These are phyloP conservation scores for Ophiostoma perfectum DNA, from an alignment of 2,329 filamentous ascomycete genomes.

Conservation along the genomic window DNA sequence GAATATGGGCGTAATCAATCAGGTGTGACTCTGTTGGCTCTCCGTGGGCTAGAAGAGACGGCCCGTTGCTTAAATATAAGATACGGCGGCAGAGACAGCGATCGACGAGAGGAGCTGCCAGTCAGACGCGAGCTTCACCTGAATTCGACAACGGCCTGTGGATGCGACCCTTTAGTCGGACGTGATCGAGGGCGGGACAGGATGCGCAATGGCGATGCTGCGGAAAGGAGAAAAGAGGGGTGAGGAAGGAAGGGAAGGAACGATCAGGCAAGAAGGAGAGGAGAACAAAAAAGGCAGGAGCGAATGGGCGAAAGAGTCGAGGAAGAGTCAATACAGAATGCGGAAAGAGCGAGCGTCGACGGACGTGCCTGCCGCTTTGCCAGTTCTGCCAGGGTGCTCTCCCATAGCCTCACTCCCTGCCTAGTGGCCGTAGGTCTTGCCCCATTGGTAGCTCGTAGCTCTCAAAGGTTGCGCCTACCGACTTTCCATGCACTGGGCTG, in stretches of 20 bases:
- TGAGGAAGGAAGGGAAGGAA: neutral
- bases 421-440: neutral
- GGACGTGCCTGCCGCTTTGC: neutral
- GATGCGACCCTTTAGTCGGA: neutral
- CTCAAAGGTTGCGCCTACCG: neutral
- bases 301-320: neutral
- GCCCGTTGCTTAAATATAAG: neutral
- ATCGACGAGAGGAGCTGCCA: neutral
- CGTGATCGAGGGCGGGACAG: neutral
- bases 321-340: neutral
- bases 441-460: conserved; percentile 3
- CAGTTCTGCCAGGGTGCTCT: neutral
- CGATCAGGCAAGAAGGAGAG: neutral
- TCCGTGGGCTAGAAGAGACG: neutral
- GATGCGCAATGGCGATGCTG: conserved; percentile 2
- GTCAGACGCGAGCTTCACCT: too few relatives aligned
- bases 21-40: conserved; percentile 2
- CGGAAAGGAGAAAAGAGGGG: neutral
- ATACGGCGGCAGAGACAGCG: neutral
- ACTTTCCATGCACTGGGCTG: neutral
- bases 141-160: conserved; percentile 6
- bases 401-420: conserved; percentile 6
- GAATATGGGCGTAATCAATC: too few relatives aligned
- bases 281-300: neutral
- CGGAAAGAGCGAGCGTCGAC: conserved; percentile 1